These are phyloP conservation scores for Somion occarium DNA, from an alignment of 1,284 basidiomycete genomes.

Conservation along the genomic window DNA sequence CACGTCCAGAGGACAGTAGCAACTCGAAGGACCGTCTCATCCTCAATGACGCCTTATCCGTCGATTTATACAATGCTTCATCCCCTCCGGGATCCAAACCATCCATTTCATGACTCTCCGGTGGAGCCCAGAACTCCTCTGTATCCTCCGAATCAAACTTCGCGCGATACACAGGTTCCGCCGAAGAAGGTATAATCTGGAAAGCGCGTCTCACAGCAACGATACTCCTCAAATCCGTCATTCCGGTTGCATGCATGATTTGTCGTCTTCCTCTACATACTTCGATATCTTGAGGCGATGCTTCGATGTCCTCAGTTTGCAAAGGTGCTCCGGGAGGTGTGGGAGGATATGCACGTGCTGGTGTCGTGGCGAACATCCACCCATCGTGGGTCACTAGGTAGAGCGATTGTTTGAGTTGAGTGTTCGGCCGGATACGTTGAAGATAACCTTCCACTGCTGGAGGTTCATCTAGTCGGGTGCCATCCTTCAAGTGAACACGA, in stretches of 20 bases:
- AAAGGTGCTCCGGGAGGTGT: slow-evolving; percentile 51
- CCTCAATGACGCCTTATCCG: slow-evolving; percentile 45
- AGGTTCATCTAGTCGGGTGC: slow-evolving; percentile 61
- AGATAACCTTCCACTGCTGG: slow-evolving; percentile 78
- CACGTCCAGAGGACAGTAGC: slow-evolving; percentile 60
- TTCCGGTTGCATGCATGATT: slow-evolving; percentile 59
- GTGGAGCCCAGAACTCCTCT: slow-evolving; percentile 34
- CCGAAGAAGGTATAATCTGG: slow-evolving; percentile 36
- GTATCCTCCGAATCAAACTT: slow-evolving; percentile 28
- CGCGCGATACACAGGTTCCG: slow-evolving; percentile 26
- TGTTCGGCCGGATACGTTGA: slow-evolving; percentile 62
- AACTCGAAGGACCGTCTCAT: slow-evolving; percentile 77
- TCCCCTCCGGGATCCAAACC: slow-evolving; percentile 57
- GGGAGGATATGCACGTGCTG: slow-evolving; percentile 60
- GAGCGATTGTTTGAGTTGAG: slow-evolving; percentile 52
- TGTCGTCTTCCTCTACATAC: slow-evolving; percentile 61
- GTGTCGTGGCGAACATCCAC: slow-evolving; percentile 58
- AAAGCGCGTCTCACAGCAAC: slow-evolving; percentile 60
- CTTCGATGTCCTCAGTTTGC: slow-evolving; percentile 18
- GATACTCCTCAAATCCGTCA: slow-evolving; percentile 66
- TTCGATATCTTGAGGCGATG: slow-evolving; percentile 43
- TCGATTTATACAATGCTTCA: slow-evolving; percentile 38
- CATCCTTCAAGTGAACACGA: slow-evolving; percentile 48
- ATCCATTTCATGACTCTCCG: slow-evolving; percentile 29
- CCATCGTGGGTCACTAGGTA: slow-evolving; percentile 76